Evolutionary conservation across 805 yeast species (phyloP).

Genomic region (Candida silvatica): DNA sequence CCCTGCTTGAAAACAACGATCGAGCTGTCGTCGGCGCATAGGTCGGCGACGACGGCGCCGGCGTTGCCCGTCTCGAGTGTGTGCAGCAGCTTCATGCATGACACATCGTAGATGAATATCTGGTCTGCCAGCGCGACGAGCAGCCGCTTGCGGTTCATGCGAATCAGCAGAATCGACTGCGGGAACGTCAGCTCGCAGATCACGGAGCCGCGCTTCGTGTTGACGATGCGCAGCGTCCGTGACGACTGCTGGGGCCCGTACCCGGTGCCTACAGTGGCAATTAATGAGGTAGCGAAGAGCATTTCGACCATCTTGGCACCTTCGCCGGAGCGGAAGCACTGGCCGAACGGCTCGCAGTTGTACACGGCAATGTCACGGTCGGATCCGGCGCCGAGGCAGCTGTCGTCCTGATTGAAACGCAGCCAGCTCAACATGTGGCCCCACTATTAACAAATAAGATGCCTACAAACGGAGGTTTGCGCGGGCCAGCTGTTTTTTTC

Average conservation of each 20-base stretch:
- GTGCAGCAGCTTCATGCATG: slow-evolving; percentile 77
- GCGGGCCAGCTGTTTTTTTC: no score
- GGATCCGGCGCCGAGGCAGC: slow-evolving; percentile 71
- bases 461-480: no score
- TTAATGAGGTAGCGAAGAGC: slow-evolving; percentile 81
- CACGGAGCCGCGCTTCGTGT: slow-evolving; percentile 65
- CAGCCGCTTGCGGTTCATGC: slow-evolving; percentile 74
- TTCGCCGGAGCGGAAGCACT: slow-evolving; percentile 45
- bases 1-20: slow-evolving; percentile 50
- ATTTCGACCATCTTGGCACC: slow-evolving; percentile 73
- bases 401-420: slow-evolving; percentile 78
- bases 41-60: slow-evolving; percentile 19
- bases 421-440: background rate
- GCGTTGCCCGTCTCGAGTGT: slow-evolving; percentile 49
- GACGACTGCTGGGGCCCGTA: slow-evolving; percentile 65
- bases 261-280: slow-evolving; percentile 77
- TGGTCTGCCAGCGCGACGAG: slow-evolving; percentile 74
- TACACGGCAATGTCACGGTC: slow-evolving; percentile 60
- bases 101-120: slow-evolving; percentile 80
- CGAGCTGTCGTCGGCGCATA: slow-evolving; percentile 36
- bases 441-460: no score
- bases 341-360: slow-evolving; percentile 87
- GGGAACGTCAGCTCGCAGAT: slow-evolving; percentile 91
- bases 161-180: slow-evolving; percentile 59
- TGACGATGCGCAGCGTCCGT: slow-evolving; percentile 73